Evolutionary conservation across 495 filamentous ascomycete genomes (phyloP).

Genomic region (Baudoinia panamericana): DNA sequence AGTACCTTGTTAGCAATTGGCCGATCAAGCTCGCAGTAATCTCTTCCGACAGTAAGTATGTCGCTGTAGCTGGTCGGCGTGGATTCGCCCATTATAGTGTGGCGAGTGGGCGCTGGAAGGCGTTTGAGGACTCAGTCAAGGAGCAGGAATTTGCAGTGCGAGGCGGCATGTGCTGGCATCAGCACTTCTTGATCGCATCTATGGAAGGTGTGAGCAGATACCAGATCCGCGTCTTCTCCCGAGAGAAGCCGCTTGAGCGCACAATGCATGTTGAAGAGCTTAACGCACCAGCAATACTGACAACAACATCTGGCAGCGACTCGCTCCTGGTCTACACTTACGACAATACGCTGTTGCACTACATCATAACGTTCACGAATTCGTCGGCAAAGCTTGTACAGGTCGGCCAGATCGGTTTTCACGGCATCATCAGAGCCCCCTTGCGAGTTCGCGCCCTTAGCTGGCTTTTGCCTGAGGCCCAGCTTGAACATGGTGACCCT

Average conservation of each 20-base stretch:
- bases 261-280: conserved; percentile 64
- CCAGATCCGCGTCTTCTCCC: conserved; percentile 80
- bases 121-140: conserved; percentile 63
- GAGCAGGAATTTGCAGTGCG: conserved; percentile 86
- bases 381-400: conserved; percentile 62
- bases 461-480: conserved; percentile 89
- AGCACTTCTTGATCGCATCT: conserved; percentile 89
- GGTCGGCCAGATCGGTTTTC: conserved; percentile 90
- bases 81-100: conserved; percentile 94
- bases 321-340: conserved; percentile 93
- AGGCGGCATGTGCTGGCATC: conserved; percentile 97
- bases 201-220: conserved; percentile 72
- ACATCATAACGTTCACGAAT: conserved; percentile 55
- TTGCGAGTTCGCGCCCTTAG: conserved; percentile 83
- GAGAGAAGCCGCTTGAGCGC: conserved; percentile 67
- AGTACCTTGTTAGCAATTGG: conserved; percentile 82
- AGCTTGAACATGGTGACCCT: conserved; percentile 84
- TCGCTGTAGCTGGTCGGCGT: conserved; percentile 83
- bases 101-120: conserved; percentile 89
- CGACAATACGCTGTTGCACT: conserved; percentile 92
- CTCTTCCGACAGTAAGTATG: conserved; percentile 83
- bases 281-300: conserved; percentile 69
- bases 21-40: conserved; percentile 76
- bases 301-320: conserved; percentile 80
- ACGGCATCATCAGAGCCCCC: conserved; percentile 90